Evolutionary conservation across 345 rosid species (phyloP), one percentile per base, ranked within the genome.

Genomic region (Citrus maxima): DNA sequence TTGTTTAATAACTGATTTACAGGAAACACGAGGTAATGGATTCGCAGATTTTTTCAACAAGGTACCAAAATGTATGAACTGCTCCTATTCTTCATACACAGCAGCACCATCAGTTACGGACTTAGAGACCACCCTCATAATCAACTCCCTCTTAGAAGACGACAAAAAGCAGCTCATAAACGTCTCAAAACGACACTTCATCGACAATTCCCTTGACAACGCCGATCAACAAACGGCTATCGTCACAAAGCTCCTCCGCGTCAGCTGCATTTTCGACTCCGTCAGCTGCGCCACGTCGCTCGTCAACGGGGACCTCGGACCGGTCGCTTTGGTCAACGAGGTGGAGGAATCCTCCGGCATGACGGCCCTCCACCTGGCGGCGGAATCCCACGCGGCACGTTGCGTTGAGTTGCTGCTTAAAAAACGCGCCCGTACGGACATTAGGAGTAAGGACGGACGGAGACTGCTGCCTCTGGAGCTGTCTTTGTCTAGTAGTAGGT

Each of bases 371-470:
- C 97, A 94, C 79, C 68, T 79, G 21, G 97, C 97, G 13, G 93
- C 95, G 7, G 88, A 85, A 77, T 78, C 85, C 42, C 83, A 89
- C 81, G 77, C 98, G 63, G 72, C 73, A 42, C 94, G 90, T 74
- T 94, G 98, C 78, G 81, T 91, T 10, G 90, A 90, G 79, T 38
- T 94, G 90, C 82, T 94, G 71, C 67, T 94, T 28, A 87, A 86
- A 78, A 89, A 85, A 83, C 92, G 90, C 62, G 94, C 90, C 55
- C 98, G 95, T 88, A 89, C 94, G 64, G 98, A 88, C 63, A 34
- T 83, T 64, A 86, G 82, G 86, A 91, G 86, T 46, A 88, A 80
- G 82, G 97, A 90, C 77, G 91, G 85, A 72, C 90, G 88, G 32
- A 79, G 82, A 73, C 80, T 88, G 89, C 84, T 90, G 9, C 86